Base-by-base conservation (phyloP, 129 eudicot genomes). In the Sambucus nigra region DNA sequence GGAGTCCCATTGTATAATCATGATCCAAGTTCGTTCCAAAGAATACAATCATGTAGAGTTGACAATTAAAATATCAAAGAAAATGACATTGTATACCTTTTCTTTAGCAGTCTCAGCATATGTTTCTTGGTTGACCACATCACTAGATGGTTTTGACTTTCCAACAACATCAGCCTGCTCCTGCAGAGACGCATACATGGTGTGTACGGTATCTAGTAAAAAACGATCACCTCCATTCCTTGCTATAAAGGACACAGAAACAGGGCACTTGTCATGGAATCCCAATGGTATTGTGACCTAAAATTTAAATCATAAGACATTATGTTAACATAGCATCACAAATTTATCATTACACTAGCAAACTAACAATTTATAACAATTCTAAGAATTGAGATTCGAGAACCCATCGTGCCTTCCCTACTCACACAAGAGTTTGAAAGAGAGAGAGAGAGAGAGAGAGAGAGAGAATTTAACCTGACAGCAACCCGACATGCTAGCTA, bases 401-500 rank as follows among this genome's bases (percentile, higher is more conserved):
- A n/a, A n/a, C n/a, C n/a, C n/a, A n/a, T n/a, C n/a, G n/a, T n/a
- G n/a, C n/a, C n/a, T n/a, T n/a, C n/a, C n/a, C n/a, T 48, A 26
- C 47, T 1, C 2, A 13, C 45, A 14, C 8, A 10, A 3, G 29
- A 28, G 25, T 50, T 57, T 20, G 41, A 55, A 64, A 59, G 54
- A 50, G 66, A 39, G 25, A 55, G 61, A 25, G 41, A 55, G 67
- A 59, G 54, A 50, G 66, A 39, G 66, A 55, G 55, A 63, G 59
- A 65, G 44, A 38, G 53, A 31, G 49, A 60, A 1, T 6, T 25
- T 47, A 51, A 88, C 97, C 97, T 88, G 97, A 72, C 97, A 88
- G 69, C 97, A 84, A 60, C 97, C 97, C 23, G 97, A 81, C 70
- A 88, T 50, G 77, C 95, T 88, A 65, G 95, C 95, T 73, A 89